Base-by-base conservation (phyloP, 2,329 filamentous ascomycete genomes). In the Calonectria crousiana region DNA sequence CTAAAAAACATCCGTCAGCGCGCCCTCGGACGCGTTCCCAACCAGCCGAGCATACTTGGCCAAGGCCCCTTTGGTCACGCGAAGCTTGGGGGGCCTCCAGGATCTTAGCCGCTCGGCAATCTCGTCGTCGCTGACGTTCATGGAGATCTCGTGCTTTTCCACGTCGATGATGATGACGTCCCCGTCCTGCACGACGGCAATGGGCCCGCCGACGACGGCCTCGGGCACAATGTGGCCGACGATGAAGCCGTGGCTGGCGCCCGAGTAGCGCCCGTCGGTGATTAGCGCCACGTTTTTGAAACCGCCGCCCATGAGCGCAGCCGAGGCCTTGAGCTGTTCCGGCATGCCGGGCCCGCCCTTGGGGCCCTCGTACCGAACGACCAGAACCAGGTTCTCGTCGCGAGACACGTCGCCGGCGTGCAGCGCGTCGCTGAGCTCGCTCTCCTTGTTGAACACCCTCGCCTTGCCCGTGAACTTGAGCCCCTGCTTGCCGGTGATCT, bases 291-390 rank as follows among this genome's bases (percentile, higher is more conserved):
- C 91, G 80, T 98, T 97, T 64, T 88, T 94, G 68, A 98, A 88
- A 20, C 93, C 93, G 0, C 96, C 96, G 58, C 96, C 96, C 93
- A 98, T 98, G 76, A 98, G 94, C 18, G 95, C 95, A 0, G 95
- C 95, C 72, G 91, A 94, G 11, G 95, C 94, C 82, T 93, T 95
- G 52, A 98, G 90, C 85, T 98, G 95, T 86, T 98, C 96, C 4
- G 95, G 96, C 96, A 98, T 98, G 53, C 96, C 96, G 0, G 96
- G 96, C 0, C 96, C 96, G 74, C 96, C 96, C 82, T 95, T 95
- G 9, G 96, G 96, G 0, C 96, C 96, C 84, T 98, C 96, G 83
- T 98, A 98, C 34, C 96, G 92, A 64, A 98, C 95, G 30, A 98
- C 92, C 41, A 98, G 87, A 20, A 98, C 96, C 14, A 97, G 89